Percentiles rank a stretch among this genome's conserved stretches.
These are phyloP conservation scores for Hypoxylon sp. DNA, from an alignment of 2,329 filamentous ascomycete genomes.

Conservation along the genomic window DNA sequence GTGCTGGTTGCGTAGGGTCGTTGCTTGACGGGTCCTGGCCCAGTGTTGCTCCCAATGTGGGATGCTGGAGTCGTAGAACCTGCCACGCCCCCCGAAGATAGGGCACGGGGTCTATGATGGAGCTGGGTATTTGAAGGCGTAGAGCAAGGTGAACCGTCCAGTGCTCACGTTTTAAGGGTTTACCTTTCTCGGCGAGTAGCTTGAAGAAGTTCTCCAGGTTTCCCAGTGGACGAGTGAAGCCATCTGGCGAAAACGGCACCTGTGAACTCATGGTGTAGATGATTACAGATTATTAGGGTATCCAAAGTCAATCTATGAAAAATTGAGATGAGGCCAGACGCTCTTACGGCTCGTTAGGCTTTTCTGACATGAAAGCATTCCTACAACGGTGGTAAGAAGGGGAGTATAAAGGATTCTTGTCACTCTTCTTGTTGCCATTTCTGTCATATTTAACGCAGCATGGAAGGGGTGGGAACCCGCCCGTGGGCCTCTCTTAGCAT, in stretches of 20 bases:
- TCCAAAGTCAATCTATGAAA: background rate
- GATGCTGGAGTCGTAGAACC: slow-evolving; percentile 32
- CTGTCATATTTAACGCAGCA: no score
- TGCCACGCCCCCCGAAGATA: slow-evolving; percentile 41
- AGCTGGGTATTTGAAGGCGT: slow-evolving; percentile 32
- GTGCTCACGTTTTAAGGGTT: slow-evolving; percentile 50
- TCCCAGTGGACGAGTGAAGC: slow-evolving; percentile 34
- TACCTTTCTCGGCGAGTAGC: slow-evolving; percentile 45
- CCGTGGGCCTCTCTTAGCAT: no score
- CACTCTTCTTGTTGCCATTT: no score
- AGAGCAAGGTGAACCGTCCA: slow-evolving; percentile 50
- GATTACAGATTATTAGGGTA: background rate
- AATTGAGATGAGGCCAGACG: background rate
- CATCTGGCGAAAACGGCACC: background rate
- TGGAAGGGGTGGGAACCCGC: no score
- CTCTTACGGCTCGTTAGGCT: background rate
- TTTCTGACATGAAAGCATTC: no score
- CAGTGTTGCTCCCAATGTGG: slow-evolving; percentile 37
- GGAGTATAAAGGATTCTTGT: no score
- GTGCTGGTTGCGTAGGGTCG: background rate
- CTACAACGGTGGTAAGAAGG: no score
- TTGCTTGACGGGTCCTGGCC: background rate
- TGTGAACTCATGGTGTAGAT: background rate
- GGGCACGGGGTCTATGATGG: slow-evolving; percentile 37
- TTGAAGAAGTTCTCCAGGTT: slow-evolving; percentile 52